Conservation (phyloP, 1,284 basidiomycete species). For the Mycena sp. region DNA sequence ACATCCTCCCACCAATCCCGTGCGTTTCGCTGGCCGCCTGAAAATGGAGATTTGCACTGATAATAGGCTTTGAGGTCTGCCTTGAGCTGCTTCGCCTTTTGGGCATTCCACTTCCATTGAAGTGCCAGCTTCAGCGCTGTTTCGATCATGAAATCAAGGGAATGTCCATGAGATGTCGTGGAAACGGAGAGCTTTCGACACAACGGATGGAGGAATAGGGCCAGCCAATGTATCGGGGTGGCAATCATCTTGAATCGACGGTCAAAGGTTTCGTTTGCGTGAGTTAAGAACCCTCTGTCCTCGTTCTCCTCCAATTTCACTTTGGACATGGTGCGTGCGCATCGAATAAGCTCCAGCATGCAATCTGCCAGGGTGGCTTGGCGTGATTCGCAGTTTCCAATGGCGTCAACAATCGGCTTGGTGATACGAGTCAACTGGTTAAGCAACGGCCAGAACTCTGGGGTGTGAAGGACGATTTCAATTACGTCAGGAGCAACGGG, state of each 20-base stretch:
- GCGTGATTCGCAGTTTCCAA: too few relatives aligned
- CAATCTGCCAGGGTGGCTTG: constrained; percentile 44
- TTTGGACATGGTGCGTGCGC: constrained; percentile 30
- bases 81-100: constrained; percentile 20
- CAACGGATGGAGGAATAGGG: constrained; percentile 42
- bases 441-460: constrained; percentile 32
- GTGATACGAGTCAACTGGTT: too few relatives aligned
- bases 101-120: too few relatives aligned
- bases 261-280: constrained; percentile 35
- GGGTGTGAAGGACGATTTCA: constrained; percentile 29
- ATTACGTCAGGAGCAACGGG: constrained; percentile 36
- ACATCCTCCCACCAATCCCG: constrained; percentile 40
- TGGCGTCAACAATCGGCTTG: constrained; percentile 45
- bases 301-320: constrained; percentile 31
- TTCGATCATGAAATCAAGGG: constrained; percentile 26
- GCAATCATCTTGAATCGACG: constrained; percentile 37
- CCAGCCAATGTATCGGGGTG: constrained; percentile 39
- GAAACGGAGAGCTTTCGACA: constrained; percentile 41
- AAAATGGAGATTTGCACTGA: constrained; percentile 27
- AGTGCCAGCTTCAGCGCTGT: too few relatives aligned
- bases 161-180: constrained; percentile 21
- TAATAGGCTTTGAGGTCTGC: constrained; percentile 35
- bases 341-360: constrained; percentile 43
- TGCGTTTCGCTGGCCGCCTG: constrained; percentile 33
- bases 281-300: constrained; percentile 34